Evolutionary conservation across 208 protist genomes (phyloP).

Genomic region (Crithidia brevicula): DNA sequence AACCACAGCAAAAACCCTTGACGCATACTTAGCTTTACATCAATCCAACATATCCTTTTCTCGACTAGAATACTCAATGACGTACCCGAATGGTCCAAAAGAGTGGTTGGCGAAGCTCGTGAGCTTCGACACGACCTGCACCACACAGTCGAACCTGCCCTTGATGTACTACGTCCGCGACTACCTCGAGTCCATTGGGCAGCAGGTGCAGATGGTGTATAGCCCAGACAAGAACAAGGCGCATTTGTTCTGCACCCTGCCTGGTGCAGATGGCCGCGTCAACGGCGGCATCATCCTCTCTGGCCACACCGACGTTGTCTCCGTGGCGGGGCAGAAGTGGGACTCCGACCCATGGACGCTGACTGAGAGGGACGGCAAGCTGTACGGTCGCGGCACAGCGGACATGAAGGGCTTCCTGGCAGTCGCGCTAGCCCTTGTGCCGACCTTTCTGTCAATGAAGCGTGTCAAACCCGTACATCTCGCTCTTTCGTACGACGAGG

Average conservation of each 20-base stretch:
- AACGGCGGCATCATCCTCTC: conserved; percentile 64
- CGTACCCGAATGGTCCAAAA: conserved; percentile 22
- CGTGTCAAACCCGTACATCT: conserved; percentile 53
- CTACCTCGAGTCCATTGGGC: conserved; percentile 36
- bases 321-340: conserved; percentile 56
- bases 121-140: conserved; percentile 63
- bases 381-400: conserved; percentile 57
- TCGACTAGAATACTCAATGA: too few relatives aligned
- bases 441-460: conserved; percentile 44
- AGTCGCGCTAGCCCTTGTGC: conserved; percentile 42
- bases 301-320: conserved; percentile 67
- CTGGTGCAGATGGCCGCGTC: conserved; percentile 38
- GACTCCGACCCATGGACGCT: conserved; percentile 56
- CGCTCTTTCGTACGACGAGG: conserved; percentile 56
- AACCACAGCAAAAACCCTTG: too few relatives aligned
- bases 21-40: too few relatives aligned
- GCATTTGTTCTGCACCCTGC: conserved; percentile 57
- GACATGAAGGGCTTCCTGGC: conserved; percentile 77
- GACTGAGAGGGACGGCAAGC: conserved; percentile 51
- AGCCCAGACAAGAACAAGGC: conserved; percentile 42
- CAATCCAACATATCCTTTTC: too few relatives aligned
- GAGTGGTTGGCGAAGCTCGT: conserved; percentile 52
- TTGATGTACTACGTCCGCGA: conserved; percentile 46
- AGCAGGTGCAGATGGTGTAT: conserved; percentile 39
- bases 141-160: conserved; percentile 48